Evolutionary conservation across 495 filamentous ascomycete species (phyloP).

Genomic region (Amphirosellinia nigrospora): DNA sequence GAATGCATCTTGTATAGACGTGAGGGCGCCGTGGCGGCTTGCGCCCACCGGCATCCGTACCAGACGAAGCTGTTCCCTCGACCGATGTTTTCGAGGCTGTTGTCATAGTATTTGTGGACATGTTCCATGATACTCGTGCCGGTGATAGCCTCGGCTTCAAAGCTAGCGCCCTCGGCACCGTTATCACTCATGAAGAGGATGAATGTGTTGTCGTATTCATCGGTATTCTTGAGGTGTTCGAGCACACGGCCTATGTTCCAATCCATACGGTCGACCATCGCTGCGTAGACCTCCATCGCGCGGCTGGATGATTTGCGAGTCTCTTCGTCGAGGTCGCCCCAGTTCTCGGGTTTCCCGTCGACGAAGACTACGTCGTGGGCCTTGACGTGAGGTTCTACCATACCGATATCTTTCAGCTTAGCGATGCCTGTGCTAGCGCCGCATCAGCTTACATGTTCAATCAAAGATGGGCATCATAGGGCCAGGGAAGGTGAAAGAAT

Average conservation of each 20-base stretch:
- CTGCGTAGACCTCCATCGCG: slow-evolving; percentile 63
- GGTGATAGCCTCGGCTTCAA: slow-evolving; percentile 62
- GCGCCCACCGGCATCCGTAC: slow-evolving; percentile 67
- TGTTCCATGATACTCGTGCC: slow-evolving; percentile 51
- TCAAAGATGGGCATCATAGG: background rate
- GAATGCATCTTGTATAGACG: slow-evolving; percentile 65
- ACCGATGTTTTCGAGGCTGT: slow-evolving; percentile 63
- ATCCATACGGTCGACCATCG: slow-evolving; percentile 66
- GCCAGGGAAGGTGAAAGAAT: slow-evolving; percentile 16
- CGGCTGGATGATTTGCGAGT: slow-evolving; percentile 58
- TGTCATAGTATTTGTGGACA: slow-evolving; percentile 64
- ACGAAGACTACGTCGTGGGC: slow-evolving; percentile 19
- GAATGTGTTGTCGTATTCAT: slow-evolving; percentile 66
- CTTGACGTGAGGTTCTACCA: slow-evolving; percentile 15
- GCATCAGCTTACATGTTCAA: slow-evolving; percentile 11
- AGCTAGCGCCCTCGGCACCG: slow-evolving; percentile 63
- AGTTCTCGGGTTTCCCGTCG: slow-evolving; percentile 34
- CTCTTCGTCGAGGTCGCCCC: slow-evolving; percentile 54
- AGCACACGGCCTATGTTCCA: slow-evolving; percentile 63
- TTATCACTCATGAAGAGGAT: slow-evolving; percentile 68
- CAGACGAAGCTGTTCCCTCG: slow-evolving; percentile 64
- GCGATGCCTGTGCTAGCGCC: slow-evolving; percentile 9
- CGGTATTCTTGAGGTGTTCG: slow-evolving; percentile 57
- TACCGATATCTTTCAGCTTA: slow-evolving; percentile 21
- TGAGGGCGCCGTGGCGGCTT: slow-evolving; percentile 64